Percentiles rank a stretch among this genome's conserved stretches.
These are phyloP conservation scores for Chenopodium suecicum DNA, from an alignment of 148 eudicot species.

Conservation along the genomic window DNA sequence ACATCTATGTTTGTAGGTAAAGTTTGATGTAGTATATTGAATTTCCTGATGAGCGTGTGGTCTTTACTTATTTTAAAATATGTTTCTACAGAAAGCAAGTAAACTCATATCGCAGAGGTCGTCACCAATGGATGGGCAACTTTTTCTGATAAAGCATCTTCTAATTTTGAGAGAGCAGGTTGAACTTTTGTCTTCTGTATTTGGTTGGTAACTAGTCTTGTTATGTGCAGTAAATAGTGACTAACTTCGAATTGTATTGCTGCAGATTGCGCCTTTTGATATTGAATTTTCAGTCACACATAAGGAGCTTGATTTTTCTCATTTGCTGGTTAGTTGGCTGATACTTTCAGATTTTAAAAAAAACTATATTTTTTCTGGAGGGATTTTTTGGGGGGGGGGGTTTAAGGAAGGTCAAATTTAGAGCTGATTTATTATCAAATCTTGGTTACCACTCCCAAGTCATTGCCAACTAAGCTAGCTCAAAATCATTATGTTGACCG, in stretches of 20 bases:
- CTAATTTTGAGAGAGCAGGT: constrained; percentile 97
- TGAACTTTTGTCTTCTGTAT: constrained; percentile 12
- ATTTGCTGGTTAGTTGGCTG: constrained; percentile 72
- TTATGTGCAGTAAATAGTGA: constrained; percentile 3
- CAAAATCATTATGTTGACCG: background rate
- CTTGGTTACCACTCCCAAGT: background rate
- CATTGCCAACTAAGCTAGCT: background rate
- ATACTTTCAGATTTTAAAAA: background rate
- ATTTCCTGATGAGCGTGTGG: background rate
- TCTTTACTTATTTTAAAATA: constrained; percentile 5
- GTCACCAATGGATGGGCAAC: constrained; percentile 88
- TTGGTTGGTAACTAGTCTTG: constrained; percentile 1
- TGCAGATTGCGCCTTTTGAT: constrained; percentile 98
- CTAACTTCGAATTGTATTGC: constrained; percentile 33
- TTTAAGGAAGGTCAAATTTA: background rate
- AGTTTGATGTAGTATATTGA: background rate
- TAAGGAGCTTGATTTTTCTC: constrained; percentile 98
- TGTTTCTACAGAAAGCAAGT: constrained; percentile 76
- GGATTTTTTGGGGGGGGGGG: background rate
- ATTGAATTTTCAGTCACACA: constrained; percentile 96
- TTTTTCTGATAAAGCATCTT: constrained; percentile 90
- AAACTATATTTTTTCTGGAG: no score
- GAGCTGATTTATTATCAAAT: background rate
- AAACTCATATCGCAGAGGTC: constrained; percentile 76
- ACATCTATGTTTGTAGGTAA: background rate